Percentiles rank a stretch among this genome's conserved stretches.
These are phyloP conservation scores for Trichocladium antarcticum DNA, from an alignment of 495 filamentous ascomycete genomes.

Conservation along the genomic window DNA sequence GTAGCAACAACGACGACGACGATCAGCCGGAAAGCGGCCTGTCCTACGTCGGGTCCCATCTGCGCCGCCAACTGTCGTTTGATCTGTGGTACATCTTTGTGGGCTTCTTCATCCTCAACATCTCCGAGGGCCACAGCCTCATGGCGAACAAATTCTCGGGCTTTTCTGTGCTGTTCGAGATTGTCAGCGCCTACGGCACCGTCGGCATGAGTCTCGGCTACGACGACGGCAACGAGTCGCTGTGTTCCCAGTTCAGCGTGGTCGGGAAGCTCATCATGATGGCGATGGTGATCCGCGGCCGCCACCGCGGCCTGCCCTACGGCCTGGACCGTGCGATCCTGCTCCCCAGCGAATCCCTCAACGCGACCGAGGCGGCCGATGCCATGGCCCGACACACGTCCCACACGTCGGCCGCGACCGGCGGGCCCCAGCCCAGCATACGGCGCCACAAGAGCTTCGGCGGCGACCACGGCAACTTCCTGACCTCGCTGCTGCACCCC, in stretches of 20 bases:
- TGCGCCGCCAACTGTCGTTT: conserved; percentile 82
- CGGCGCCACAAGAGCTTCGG: conserved; percentile 17
- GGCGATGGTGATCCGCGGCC: conserved; percentile 83
- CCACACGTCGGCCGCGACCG: conserved; percentile 35
- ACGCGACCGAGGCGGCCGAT: conserved; percentile 55
- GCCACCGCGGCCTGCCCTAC: conserved; percentile 87
- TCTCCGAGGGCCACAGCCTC: conserved; percentile 57
- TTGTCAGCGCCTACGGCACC: conserved; percentile 87
- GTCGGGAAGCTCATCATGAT: conserved; percentile 87
- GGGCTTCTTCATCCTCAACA: conserved; percentile 76
- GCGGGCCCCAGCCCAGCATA: conserved; percentile 12
- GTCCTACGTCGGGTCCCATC: conserved; percentile 77
- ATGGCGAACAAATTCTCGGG: conserved; percentile 60
- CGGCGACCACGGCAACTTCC: conserved; percentile 23
- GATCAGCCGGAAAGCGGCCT: conserved; percentile 46
- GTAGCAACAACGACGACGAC: conserved; percentile 32
- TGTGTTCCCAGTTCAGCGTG: conserved; percentile 65
- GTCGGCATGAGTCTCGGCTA: conserved; percentile 87
- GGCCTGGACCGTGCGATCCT: conserved; percentile 83
- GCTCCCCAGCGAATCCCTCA: conserved; percentile 66
- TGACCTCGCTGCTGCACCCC: conserved; percentile 31
- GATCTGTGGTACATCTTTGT: conserved; percentile 92
- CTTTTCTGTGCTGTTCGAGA: conserved; percentile 79
- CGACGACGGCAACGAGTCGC: conserved; percentile 58
- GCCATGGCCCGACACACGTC: conserved; percentile 46